Evolutionary conservation across 768 basidiomycete species (phyloP), one percentile per base, ranked within the genome.

Genomic region (Saitozyma sp.): DNA sequence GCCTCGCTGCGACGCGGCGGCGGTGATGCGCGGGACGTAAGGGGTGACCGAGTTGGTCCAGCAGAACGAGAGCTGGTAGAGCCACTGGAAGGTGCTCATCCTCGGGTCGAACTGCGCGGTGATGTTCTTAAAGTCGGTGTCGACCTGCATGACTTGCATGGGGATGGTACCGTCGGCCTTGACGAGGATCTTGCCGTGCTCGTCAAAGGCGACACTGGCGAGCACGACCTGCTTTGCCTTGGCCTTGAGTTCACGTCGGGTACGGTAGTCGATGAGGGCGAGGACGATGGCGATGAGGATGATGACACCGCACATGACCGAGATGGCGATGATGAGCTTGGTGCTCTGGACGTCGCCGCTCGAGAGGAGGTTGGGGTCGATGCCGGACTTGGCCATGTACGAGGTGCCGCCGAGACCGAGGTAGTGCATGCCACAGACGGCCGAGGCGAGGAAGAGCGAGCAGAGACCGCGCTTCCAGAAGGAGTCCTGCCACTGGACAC

Each of bases 41-140:
- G 79, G 76, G 10, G 66, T 67, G 56, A 80, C 72, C 37, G 78
- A 11, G 9, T 5, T 63, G 19, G 58, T 39, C 80, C 80, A 80
- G 65, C 78, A 72, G 70, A 78, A 80, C 1, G 78, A 71, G 17
- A 80, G 67, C 40, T 73, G 70, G 70, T 75, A 80, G 6, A 80
- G 68, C 79, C 79, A 80, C 56, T 80, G 80, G 74, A 79, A 80
- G 7, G 74, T 77, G n/a, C 74, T 64, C 53, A 71, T 68, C n/a
- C 71, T 68, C 20, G 76, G 76, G 53, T 79, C 78, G 10, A 79
- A 74, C 58, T 79, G 73, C 40, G 61, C 60, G 29, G 78, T 56
- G 20, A 79, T 64, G 57, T 69, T 64, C 63, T 74, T 67, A 37
- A 75, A 62, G 38, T 74, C 70, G 13, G 74, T 73, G 17, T 79